A percentile compares a stretch with the other conserved stretches of the same genome.
Evolutionary conservation across 345 rosid genomes (phyloP).

Genomic region (Hevea brasiliensis): DNA sequence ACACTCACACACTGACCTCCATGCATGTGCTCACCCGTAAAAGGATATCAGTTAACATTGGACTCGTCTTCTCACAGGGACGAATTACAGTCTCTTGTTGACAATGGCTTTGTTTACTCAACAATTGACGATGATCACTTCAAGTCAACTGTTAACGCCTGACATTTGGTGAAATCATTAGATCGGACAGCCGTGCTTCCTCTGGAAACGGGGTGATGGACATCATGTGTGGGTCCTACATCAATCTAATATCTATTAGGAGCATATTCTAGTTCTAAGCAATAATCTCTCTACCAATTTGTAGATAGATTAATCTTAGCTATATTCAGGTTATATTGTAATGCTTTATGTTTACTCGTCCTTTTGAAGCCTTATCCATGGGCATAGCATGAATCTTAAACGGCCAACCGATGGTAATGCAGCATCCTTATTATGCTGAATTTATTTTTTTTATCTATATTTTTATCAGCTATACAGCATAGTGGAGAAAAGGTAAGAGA

Average conservation of each 20-base stretch:
- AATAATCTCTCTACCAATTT: neutral
- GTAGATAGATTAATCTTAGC: neutral
- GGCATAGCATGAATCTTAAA: too few species aligned
- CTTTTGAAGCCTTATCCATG: neutral
- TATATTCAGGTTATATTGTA: neutral
- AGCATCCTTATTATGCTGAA: too few species aligned
- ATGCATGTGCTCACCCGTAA: too few species aligned
- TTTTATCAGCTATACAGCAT: too few species aligned
- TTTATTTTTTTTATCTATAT: too few species aligned
- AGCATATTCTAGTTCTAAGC: neutral
- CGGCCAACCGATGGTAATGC: too few species aligned
- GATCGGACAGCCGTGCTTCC: neutral
- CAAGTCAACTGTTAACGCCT: conserved; percentile 64
- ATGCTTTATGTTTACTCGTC: neutral
- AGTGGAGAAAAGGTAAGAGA: too few species aligned
- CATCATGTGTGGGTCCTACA: too few species aligned
- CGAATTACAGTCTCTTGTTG: conserved; percentile 51
- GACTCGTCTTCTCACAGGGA: conserved; percentile 51
- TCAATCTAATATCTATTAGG: neutral
- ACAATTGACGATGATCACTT: conserved; percentile 62
- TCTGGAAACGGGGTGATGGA: neutral
- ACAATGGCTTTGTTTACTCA: conserved; percentile 65
- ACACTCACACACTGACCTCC: too few species aligned
- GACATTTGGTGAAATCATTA: conserved; percentile 19
- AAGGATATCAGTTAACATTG: neutral